Evolutionary conservation across 1,284 basidiomycete genomes (phyloP), one percentile per base, ranked within the genome.

Genomic region (Cutaneotrichosporon mucoides): DNA sequence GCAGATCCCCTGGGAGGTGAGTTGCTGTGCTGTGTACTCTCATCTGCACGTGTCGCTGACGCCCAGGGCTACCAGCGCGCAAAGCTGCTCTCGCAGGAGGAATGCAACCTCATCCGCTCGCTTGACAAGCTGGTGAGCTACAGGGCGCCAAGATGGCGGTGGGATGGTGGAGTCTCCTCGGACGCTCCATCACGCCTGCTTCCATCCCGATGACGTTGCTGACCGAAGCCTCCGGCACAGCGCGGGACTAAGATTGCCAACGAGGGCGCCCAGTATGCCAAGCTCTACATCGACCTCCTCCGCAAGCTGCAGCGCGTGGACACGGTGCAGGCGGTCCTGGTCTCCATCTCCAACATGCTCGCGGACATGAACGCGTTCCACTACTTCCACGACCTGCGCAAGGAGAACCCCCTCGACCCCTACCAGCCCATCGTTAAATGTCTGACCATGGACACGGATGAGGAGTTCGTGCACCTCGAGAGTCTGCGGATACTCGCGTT

Each of bases 1-100:
- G 73, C 88, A 88, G 5, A 92, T 97, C 46, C 92, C 94, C 65
- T 99, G 94, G 94, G 94, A 97, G 86, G 92, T 94, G 60, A 62
- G 80, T 40, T 40, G 38, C 66, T 12, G n/a, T 24, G 6, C 7
- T 1, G 3, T 33, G 38, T 4, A 15, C 40, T 11, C 24, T 24
- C 24, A 24, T 24, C 24, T 24, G 24, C 24, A 24, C 24, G 24
- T 24, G 12, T 12, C 9, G 55, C 55, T 63, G 42, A 45, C 56
- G 42, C 37, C 24, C 70, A 90, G 88, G 93, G 90, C 64, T 98
- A 98, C 80, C 93, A 96, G 80, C 88, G 95, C 63, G 93, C 92
- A 50, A 92, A 88, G 61, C 85, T 95, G 48, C 86, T 98, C 69
- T 90, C 90, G 15, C 82, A 84, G 10, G 92, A 96, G 60, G 94